Evolutionary conservation across 2,329 filamentous ascomycete species (phyloP).

Genomic region (Epichloe bromicola): DNA sequence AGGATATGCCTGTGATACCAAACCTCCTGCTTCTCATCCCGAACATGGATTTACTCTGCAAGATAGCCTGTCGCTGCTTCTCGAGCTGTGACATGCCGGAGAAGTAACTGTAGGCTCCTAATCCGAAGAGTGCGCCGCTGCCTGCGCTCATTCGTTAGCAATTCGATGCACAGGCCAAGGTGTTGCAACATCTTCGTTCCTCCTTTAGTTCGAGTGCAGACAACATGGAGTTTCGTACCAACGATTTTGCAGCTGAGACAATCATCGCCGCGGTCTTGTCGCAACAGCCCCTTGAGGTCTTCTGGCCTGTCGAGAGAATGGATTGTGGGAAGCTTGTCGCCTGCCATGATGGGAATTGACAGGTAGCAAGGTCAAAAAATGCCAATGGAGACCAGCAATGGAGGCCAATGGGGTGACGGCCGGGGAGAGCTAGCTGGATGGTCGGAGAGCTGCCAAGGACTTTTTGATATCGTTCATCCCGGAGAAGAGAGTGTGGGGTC

Average conservation of each 20-base stretch:
- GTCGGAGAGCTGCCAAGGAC: not conserved
- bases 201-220: not conserved
- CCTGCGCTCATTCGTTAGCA: slow-evolving; percentile 31
- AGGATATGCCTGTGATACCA: slow-evolving; percentile 55
- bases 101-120: slow-evolving; percentile 65
- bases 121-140: slow-evolving; percentile 59
- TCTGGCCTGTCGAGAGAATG: slow-evolving; percentile 46
- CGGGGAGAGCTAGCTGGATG: not conserved
- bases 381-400: no score
- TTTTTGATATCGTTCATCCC: not conserved
- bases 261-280: slow-evolving; percentile 46
- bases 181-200: not conserved
- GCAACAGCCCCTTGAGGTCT: slow-evolving; percentile 44
- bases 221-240: slow-evolving; percentile 35
- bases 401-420: not conserved
- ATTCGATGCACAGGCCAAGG: no score
- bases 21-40: slow-evolving; percentile 57
- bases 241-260: slow-evolving; percentile 60
- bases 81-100: slow-evolving; percentile 62
- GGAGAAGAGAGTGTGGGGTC: not conserved
- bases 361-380: not conserved
- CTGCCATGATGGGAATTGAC: slow-evolving; percentile 14
- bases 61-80: slow-evolving; percentile 49
- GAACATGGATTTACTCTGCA: slow-evolving; percentile 56
- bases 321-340: slow-evolving; percentile 34